Evolutionary conservation across 441 rosid species (phyloP), one percentile per base, ranked within the genome.

Genomic region (Hypseocharis bilobata): DNA sequence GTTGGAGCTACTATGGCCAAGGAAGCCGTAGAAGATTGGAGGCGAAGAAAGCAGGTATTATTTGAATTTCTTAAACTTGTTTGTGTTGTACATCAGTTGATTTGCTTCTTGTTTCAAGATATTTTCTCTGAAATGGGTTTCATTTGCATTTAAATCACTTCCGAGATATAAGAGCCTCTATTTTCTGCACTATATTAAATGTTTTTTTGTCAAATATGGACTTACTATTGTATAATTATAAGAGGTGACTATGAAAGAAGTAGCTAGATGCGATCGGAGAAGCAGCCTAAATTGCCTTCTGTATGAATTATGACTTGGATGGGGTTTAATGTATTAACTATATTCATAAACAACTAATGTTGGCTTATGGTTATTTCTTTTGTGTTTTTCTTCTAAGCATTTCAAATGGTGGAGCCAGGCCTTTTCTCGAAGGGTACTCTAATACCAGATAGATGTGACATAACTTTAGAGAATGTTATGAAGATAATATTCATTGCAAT

Each of bases 1-100:
- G 84, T 94, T 36, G 88, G 85, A 62, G 96, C 72, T 19, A 85
- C 96, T 14, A 91, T 94, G 98, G 96, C 78, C 57, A 94, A 94
- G 78, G 98, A 94, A 81, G 72, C 61, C 16, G 34, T 91, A 44
- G 99, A 94, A 78, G 99, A 94, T 66, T 89, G 96, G 91, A 81
- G 79, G 63, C 75, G 99, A n/a, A 86, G 82, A 61, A 68, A 60
- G 60, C 99, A 94, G 95, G 98, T 92, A 51, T 6, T 51, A 22
- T 51, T 51, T 20, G 23, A 19, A 51, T 51, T 51, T 51, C 56
- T 51, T 51, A 51, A n/a, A 51, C 27, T 51, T 51, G n/a, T n/a
- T n/a, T n/a, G n/a, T n/a, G n/a, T n/a, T n/a, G n/a, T n/a, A n/a
- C n/a, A n/a, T n/a, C n/a, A n/a, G n/a, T n/a, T 0, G 8, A 7